These are phyloP conservation scores for Phialophora tarda DNA, from an alignment of 2,329 filamentous ascomycete genomes.

Conservation along the genomic window DNA sequence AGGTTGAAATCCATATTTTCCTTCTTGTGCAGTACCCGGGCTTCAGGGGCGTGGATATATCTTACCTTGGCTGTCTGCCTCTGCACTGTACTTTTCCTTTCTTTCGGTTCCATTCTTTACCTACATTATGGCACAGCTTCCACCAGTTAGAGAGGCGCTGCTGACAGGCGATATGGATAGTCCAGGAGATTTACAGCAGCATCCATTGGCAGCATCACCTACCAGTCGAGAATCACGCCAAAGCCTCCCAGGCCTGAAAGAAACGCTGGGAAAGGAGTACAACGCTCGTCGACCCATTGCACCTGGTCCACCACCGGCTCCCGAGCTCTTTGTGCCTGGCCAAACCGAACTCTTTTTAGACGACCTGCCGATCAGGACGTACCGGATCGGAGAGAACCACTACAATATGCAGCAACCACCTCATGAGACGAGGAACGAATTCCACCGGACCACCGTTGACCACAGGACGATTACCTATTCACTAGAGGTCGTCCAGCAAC, in stretches of 20 bases:
- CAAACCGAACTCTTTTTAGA: slow-evolving; percentile 29
- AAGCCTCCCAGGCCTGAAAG: slow-evolving; percentile 27
- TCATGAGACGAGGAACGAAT: slow-evolving; percentile 62
- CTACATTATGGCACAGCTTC: slow-evolving; percentile 10
- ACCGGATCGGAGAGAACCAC: slow-evolving; percentile 39
- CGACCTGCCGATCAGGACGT: slow-evolving; percentile 29
- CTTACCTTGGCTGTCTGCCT: slow-evolving; percentile 5
- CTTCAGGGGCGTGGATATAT: slow-evolving; percentile 5
- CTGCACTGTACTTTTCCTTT: slow-evolving; percentile 2
- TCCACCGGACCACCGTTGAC: slow-evolving; percentile 69
- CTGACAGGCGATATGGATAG: slow-evolving; percentile 21
- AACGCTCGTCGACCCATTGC: slow-evolving; percentile 19
- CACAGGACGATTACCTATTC: slow-evolving; percentile 80
- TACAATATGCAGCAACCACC: slow-evolving; percentile 56
- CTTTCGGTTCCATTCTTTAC: not conserved
- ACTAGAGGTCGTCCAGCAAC: slow-evolving; percentile 88
- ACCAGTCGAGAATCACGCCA: not conserved
- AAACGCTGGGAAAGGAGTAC: slow-evolving; percentile 22
- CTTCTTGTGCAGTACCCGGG: not conserved
- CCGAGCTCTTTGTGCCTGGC: slow-evolving; percentile 30
- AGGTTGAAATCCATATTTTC: not conserved
- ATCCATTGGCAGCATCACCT: not conserved
- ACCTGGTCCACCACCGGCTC: slow-evolving; percentile 23
- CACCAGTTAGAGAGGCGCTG: not conserved
- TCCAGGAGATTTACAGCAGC: not conserved